These are phyloP conservation scores for Phlyctochytrium arcticum DNA, from an alignment of 192 early-diverging fungal species.

Conservation along the genomic window DNA sequence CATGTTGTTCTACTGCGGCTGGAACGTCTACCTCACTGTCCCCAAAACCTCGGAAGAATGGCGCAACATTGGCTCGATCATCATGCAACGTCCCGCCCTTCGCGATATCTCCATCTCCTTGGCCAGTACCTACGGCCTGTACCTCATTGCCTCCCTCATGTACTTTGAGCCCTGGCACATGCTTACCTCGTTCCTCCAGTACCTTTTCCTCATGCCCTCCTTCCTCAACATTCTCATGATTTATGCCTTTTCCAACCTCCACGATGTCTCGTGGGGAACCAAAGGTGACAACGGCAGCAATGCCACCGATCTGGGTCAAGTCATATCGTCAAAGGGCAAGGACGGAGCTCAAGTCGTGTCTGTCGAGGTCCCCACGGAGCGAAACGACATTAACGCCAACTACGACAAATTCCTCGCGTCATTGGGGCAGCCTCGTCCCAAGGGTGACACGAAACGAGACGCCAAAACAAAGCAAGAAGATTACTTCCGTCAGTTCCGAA, in stretches of 20 bases:
- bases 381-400: constrained; percentile 73
- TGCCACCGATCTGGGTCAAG: constrained; percentile 70
- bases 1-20: constrained; percentile 72
- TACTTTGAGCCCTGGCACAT: constrained; percentile 90
- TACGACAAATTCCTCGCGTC: constrained; percentile 76
- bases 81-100: constrained; percentile 46
- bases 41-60: constrained; percentile 24
- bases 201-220: constrained; percentile 79
- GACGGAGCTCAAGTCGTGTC: constrained; percentile 68
- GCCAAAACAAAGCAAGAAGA: constrained; percentile 84
- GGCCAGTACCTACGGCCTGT: constrained; percentile 77
- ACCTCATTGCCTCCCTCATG: constrained; percentile 72
- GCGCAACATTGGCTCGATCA: constrained; percentile 9
- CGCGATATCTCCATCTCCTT: constrained; percentile 78
- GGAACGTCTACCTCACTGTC: constrained; percentile 38
- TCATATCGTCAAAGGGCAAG: constrained; percentile 67
- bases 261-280: constrained; percentile 96
- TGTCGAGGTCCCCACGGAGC: constrained; percentile 69
- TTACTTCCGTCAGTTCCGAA: constrained; percentile 85
- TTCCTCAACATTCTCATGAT: constrained; percentile 92
- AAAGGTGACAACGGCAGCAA: constrained; percentile 72
- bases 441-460: constrained; percentile 64
- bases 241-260: constrained; percentile 89
- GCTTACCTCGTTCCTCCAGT: constrained; percentile 85
- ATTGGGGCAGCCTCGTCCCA: constrained; percentile 46